phyloP scores from a whole-genome alignment of 208 protist genomes.

The Entamoeba invadens region DNA sequence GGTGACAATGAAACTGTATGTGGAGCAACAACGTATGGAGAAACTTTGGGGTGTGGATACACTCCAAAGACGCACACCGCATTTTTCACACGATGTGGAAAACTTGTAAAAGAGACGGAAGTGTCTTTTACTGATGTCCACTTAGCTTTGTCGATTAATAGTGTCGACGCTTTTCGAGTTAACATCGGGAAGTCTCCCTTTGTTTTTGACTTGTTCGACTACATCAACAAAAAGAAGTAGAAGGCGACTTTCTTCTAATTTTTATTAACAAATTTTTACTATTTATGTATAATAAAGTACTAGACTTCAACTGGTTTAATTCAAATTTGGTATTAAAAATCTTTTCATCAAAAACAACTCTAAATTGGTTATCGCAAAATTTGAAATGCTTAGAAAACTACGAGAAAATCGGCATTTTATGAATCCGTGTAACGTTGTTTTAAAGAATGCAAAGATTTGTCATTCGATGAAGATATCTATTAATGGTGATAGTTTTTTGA shows the following conservation, averaged over 20 bases:
- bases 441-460: no score
- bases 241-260: background rate
- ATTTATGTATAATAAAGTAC: no score
- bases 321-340: no score
- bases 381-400: no score
- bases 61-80: background rate
- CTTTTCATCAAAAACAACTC: no score
- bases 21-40: background rate
- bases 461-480: no score
- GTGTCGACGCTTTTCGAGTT: background rate
- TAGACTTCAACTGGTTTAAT: no score
- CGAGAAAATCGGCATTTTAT: no score
- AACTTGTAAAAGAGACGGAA: background rate
- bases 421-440: no score
- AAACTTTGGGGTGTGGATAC: background rate
- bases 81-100: background rate
- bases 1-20: background rate
- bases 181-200: background rate
- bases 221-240: background rate
- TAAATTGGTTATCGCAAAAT: no score
- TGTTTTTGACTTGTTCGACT: background rate
- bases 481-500: no score
- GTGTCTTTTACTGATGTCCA: background rate
- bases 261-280: no score
- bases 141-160: background rate